These are phyloP conservation scores for Boletus bicolor DNA, from an alignment of 768 basidiomycete species.

Conservation along the genomic window DNA sequence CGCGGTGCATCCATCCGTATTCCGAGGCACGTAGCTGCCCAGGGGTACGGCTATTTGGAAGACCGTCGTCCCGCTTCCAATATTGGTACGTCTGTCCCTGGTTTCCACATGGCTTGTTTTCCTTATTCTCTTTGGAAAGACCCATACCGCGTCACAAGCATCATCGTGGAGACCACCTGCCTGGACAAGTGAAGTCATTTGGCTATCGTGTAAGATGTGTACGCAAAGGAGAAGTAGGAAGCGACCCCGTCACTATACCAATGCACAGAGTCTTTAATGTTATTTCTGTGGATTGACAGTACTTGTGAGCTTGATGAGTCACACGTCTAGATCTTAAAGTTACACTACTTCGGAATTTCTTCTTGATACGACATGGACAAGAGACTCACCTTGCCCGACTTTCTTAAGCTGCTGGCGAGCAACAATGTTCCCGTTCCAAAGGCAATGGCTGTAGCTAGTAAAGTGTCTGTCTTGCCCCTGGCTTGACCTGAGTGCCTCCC, in stretches of 20 bases:
- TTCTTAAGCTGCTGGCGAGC: conserved; percentile 61
- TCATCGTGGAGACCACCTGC: conserved; percentile 85
- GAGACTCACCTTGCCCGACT: conserved; percentile 61
- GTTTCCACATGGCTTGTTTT: not conserved
- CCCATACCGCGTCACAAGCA: conserved; percentile 91
- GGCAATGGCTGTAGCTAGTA: conserved; percentile 68
- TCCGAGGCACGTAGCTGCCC: conserved; percentile 86
- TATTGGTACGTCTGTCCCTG: conserved; percentile 62
- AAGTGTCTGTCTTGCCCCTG: conserved; percentile 48
- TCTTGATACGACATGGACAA: conserved; percentile 15
- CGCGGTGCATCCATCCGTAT: conserved; percentile 97
- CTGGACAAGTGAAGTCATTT: conserved; percentile 50
- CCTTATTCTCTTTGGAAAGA: conserved; percentile 43
- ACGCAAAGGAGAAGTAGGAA: conserved; percentile 8
- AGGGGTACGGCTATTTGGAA: conserved; percentile 95
- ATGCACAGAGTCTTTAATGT: conserved; percentile 1
- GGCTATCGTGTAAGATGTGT: conserved; percentile 11
- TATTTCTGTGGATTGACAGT: conserved; percentile 9
- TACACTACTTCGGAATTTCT: not conserved
- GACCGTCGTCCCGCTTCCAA: conserved; percentile 98
- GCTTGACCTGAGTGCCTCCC: not conserved
- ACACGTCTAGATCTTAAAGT: not conserved
- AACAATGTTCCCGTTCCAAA: conserved; percentile 56
- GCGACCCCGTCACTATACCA: conserved; percentile 23
- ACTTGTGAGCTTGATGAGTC: not conserved